phyloP scores from a whole-genome alignment of 805 yeast species.

The Yamadazyma sp. region DNA sequence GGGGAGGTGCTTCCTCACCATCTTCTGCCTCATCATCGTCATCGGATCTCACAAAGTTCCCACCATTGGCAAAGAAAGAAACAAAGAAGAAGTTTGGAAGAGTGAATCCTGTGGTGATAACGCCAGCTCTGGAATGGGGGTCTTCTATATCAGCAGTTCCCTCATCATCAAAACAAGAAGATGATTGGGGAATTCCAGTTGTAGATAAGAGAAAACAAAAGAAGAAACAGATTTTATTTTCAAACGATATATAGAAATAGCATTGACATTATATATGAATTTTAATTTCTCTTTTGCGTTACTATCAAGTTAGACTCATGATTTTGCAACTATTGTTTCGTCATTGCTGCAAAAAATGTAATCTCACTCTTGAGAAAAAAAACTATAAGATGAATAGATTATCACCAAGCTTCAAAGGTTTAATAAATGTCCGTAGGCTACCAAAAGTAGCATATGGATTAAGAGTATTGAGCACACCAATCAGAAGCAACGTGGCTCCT shows the following conservation, averaged over 20 bases:
- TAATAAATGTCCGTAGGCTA: too few relatives aligned
- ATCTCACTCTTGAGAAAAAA: too few relatives aligned
- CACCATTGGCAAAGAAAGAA: slow-evolving; percentile 45
- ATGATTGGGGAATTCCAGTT: slow-evolving; percentile 13
- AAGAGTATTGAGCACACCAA: too few relatives aligned
- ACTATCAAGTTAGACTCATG: too few relatives aligned
- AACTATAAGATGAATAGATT: too few relatives aligned
- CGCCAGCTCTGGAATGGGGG: slow-evolving; percentile 21
- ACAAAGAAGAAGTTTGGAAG: slow-evolving; percentile 46
- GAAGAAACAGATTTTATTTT: slow-evolving; percentile 7
- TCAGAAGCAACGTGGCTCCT: too few relatives aligned
- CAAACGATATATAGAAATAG: slow-evolving; percentile 2
- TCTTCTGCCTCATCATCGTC: slow-evolving; percentile 21
- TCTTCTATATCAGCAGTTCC: slow-evolving; percentile 3
- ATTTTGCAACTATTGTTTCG: too few relatives aligned
- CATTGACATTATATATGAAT: not conserved
- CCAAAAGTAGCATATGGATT: too few relatives aligned
- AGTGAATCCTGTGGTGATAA: slow-evolving; percentile 44
- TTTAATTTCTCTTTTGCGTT: too few relatives aligned
- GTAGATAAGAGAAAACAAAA: slow-evolving; percentile 11
- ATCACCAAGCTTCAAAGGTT: too few relatives aligned
- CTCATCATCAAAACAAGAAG: slow-evolving; percentile 2
- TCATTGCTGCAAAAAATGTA: too few relatives aligned
- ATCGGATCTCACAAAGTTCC: slow-evolving; percentile 36
- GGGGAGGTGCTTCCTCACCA: slow-evolving; percentile 9